These are phyloP conservation scores for Crocinoboletus sp. DNA, from an alignment of 1,284 basidiomycete species.

Conservation along the genomic window DNA sequence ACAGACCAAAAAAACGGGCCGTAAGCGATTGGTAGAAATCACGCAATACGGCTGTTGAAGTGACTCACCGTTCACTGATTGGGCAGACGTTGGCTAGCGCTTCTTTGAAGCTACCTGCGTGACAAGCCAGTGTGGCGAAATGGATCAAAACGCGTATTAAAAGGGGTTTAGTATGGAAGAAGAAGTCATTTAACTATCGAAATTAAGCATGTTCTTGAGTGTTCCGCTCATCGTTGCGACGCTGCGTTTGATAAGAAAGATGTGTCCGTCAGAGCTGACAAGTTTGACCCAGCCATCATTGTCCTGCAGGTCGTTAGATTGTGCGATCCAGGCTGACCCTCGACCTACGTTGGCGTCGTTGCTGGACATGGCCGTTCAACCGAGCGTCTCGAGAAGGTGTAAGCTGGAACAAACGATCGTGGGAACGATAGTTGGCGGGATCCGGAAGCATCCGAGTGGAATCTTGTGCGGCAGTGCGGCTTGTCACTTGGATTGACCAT, in stretches of 20 bases:
- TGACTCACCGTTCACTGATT: constrained; percentile 44
- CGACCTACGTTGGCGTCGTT: constrained; percentile 19
- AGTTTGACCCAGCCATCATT: constrained; percentile 50
- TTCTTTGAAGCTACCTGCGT: constrained; percentile 47
- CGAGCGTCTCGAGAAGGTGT: too few species aligned
- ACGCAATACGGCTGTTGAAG: background rate
- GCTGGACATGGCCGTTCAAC: constrained; percentile 15
- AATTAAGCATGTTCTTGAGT: constrained; percentile 39
- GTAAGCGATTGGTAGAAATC: constrained; percentile 5
- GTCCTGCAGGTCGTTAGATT: constrained; percentile 15
- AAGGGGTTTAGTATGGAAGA: constrained; percentile 13
- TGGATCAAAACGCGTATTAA: constrained; percentile 13
- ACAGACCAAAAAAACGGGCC: background rate
- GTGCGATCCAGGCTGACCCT: background rate
- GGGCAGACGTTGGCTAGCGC: constrained; percentile 44
- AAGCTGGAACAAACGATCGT: constrained; percentile 7
- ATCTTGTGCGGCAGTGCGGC: background rate
- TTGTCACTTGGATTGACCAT: constrained; percentile 12
- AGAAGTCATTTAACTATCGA: constrained; percentile 26
- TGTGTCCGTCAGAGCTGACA: constrained; percentile 47
- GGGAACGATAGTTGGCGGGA: constrained; percentile 21
- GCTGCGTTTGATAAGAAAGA: constrained; percentile 47
- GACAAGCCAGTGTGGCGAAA: constrained; percentile 4
- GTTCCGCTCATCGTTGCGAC: constrained; percentile 51
- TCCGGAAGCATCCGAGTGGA: constrained; percentile 11